Conservation (phyloP, 306 rosid species). For the Citrullus colocynthis region DNA sequence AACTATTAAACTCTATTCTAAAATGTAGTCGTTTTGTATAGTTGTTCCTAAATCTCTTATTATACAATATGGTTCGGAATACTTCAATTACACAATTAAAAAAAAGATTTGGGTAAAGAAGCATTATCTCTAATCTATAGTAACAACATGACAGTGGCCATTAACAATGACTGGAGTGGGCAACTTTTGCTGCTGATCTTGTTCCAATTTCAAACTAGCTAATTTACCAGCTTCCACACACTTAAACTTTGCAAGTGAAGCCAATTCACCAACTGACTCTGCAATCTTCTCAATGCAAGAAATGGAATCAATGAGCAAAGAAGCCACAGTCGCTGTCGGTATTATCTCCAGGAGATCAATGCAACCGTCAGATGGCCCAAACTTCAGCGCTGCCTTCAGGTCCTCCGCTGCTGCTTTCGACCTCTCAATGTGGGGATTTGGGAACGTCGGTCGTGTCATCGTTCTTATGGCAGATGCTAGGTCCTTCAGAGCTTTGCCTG, state of each 20-base stretch:
- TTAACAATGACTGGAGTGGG: background rate
- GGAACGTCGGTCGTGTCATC: conserved; percentile 18
- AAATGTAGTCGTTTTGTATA: background rate
- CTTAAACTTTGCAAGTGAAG: conserved; percentile 30
- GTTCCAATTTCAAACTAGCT: background rate
- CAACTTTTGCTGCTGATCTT: background rate
- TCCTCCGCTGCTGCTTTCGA: conserved; percentile 23
- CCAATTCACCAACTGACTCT: conserved; percentile 50
- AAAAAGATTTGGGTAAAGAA: background rate
- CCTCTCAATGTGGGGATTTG: conserved; percentile 17
- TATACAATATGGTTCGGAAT: background rate
- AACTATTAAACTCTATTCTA: background rate
- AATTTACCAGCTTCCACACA: background rate
- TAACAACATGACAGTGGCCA: background rate
- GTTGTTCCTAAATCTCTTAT: background rate
- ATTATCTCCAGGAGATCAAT: conserved; percentile 25
- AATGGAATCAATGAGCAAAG: conserved; percentile 48
- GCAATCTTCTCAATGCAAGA: conserved; percentile 36
- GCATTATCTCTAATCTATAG: background rate
- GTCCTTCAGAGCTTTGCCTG: conserved; percentile 31
- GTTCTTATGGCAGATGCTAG: conserved; percentile 16
- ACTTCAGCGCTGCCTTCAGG: conserved; percentile 26
- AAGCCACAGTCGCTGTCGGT: conserved; percentile 49
- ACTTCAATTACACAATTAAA: background rate
- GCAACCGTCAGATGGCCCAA: conserved; percentile 15